Evolutionary conservation across 2,329 filamentous ascomycete genomes (phyloP).

Genomic region (Raffaelea deltoideospora): DNA sequence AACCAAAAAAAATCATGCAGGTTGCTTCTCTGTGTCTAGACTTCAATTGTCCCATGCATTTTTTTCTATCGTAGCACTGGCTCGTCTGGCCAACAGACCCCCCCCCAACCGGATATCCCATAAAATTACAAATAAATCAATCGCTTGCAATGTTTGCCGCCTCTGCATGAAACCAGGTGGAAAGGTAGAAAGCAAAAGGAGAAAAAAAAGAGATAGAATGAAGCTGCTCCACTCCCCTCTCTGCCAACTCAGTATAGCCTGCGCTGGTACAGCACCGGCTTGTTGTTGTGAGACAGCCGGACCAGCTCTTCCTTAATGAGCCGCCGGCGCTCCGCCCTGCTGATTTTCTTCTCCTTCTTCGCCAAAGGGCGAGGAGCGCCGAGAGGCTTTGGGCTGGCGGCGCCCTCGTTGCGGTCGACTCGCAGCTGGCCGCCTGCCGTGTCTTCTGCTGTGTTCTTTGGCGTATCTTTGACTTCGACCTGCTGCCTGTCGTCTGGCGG

Average conservation of each 20-base stretch:
- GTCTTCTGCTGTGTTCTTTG: not conserved
- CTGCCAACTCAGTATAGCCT: slow-evolving; percentile 37
- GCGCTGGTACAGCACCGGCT: slow-evolving; percentile 36
- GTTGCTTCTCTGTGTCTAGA: no score
- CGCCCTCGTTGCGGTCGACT: not conserved
- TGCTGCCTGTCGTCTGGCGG: slow-evolving; percentile 12
- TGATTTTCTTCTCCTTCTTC: slow-evolving; percentile 28
- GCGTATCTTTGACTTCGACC: not conserved
- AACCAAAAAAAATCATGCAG: no score
- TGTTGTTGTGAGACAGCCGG: slow-evolving; percentile 7
- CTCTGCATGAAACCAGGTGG: not conserved
- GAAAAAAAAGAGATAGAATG: not conserved
- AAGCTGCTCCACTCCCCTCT: no score
- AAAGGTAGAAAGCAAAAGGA: not conserved
- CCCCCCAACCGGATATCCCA: no score
- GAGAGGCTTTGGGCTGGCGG: not conserved
- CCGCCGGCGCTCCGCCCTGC: slow-evolving; percentile 35
- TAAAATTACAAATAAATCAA: not conserved
- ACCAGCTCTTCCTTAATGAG: slow-evolving; percentile 21
- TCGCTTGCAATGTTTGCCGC: not conserved
- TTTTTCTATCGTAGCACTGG: no score
- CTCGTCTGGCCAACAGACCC: no score
- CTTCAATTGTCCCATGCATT: no score
- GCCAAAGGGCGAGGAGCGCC: no score
- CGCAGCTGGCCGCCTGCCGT: slow-evolving; percentile 12